Base-by-base conservation (phyloP, 257 asterid genomes). In the Penstemon davidsonii region DNA sequence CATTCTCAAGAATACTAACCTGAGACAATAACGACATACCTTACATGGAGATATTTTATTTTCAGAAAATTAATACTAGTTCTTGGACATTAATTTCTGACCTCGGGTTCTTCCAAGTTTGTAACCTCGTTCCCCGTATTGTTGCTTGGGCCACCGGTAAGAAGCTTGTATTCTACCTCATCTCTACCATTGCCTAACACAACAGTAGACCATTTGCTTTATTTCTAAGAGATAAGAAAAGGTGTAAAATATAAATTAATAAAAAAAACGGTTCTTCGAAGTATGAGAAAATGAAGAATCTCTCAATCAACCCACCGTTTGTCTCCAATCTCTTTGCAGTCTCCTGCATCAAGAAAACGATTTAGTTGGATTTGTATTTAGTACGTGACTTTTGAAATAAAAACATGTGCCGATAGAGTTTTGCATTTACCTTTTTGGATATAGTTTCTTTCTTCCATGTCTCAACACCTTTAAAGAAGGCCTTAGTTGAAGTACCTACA, bases 361-460 rank as follows among this genome's bases (percentile, higher is more conserved):
- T 33, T 51, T 61, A 42, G 47, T 67, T 8, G 18, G 10, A 19
- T 25, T 62, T 38, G n/a, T 9, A 60, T 60, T 62, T 50, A 49
- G 60, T 25, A 39, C 5, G 50, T 1, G 11, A 13, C 10, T 49
- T 11, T 39, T 67, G 37, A 55, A 42, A 44, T 55, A 43, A 25
- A 55, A 33, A 43, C 33, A 40, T 47, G 18, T 15, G 4, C 3
- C 33, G 18, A n/a, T 4, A 13, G 60, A 45, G 33, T 10, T 64
- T 12, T 57, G 7, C 0, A 3, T 41, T 67, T 47, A 84, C 99
- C 96, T 85, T 85, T 79, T 85, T 90, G 81, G 84, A 72, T 55
- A 93, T 77, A 25, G 95, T 90, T 80, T 93, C 97, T 68, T 88
- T 88, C 74, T 85, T 90, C 99, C 99, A 93, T 19, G 97, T 93